A percentile compares a stretch with the other conserved stretches of the same genome.
phyloP scores from a whole-genome alignment of 371 early-diverging fungal species.

The Dinochytrium kinnereticum region DNA sequence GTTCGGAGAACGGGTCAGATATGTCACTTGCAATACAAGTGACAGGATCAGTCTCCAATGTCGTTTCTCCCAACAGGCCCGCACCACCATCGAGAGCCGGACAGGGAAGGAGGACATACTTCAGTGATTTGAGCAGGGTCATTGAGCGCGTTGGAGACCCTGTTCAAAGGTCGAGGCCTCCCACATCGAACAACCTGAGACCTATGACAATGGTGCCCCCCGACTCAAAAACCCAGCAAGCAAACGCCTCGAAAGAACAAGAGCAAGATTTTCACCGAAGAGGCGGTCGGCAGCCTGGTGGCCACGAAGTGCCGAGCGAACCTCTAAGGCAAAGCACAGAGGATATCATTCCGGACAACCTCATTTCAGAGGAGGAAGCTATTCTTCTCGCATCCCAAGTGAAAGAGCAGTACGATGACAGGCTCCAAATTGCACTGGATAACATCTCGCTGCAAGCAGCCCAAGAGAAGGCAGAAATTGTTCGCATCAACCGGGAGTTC shows the following conservation, averaged over 20 bases:
- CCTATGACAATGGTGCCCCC: background rate
- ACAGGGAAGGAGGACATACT: background rate
- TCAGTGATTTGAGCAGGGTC: slow-evolving; percentile 4
- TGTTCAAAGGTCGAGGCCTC: background rate
- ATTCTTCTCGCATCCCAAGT: background rate
- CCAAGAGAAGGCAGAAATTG: slow-evolving; percentile 3
- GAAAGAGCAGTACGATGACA: slow-evolving; percentile 2
- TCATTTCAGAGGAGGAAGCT: slow-evolving; percentile 1
- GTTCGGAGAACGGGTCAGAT: slow-evolving; percentile 1
- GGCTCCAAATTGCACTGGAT: background rate
- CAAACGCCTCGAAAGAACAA: background rate
- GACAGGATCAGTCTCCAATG: background rate
- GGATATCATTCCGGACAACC: background rate
- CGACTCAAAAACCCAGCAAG: background rate
- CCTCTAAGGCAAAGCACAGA: background rate
- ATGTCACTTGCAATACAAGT: background rate
- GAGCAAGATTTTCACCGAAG: background rate
- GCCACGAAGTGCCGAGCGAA: background rate
- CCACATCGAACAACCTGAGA: background rate
- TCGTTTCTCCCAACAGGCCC: background rate
- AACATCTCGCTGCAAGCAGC: background rate
- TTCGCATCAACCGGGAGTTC: slow-evolving; percentile 11
- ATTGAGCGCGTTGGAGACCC: background rate
- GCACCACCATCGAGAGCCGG: slow-evolving; percentile 3
- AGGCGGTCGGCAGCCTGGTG: background rate